Base-by-base conservation (phyloP, 2,329 filamentous ascomycete genomes). In the Colletotrichum plurivorum region DNA sequence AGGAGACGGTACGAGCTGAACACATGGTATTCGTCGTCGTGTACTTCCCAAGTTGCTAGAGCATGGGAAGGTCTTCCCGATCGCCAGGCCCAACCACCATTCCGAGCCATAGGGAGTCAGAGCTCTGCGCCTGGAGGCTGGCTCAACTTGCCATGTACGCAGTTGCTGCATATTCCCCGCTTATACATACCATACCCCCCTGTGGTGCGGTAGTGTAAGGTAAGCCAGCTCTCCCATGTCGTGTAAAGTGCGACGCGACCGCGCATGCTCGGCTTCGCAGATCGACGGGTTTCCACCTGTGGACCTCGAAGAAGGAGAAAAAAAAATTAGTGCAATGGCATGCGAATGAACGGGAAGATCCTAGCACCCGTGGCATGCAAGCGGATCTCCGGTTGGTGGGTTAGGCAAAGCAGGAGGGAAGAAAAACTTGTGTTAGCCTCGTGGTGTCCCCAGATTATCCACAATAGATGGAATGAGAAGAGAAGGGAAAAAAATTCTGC, bases 401-500 rank as follows among this genome's bases (percentile, higher is more conserved):
- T 46, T 63, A 52, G 59, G 39, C 18, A 56, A 16, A 46, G 43
- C 9, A 22, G 15, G 15, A 46, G 10, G 20, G 39, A 48, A n/a
- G 60, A 52, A 15, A 55, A 63, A 54, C 36, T 43, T 46, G 20
- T 62, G 31, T 22, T 54, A 53, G 65, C 53, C 65, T 53, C 65
- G 61, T 68, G 60, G 48, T 65, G 22, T 58, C 65, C 61, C 65
- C 65, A 59, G 65, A 54, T 66, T 65, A 68, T 68, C 65, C 65
- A 68, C 54, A 57, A n/a, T 36, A 20, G 10, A n/a, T 12, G 18
- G n/a, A 20, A n/a, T 18, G 18, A 49, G 20, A 20, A 25, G 22
- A 25, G 22, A 25, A 5, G 22, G 18, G 9, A 49, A 46, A 48
- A 41, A 36, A 31, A 10, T 36, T 15, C 51, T 53, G 22, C n/a